Evolutionary conservation across 108 stramenopile genomes (phyloP), one percentile per base, ranked within the genome.

Genomic region (Thalassiosira profunda): DNA sequence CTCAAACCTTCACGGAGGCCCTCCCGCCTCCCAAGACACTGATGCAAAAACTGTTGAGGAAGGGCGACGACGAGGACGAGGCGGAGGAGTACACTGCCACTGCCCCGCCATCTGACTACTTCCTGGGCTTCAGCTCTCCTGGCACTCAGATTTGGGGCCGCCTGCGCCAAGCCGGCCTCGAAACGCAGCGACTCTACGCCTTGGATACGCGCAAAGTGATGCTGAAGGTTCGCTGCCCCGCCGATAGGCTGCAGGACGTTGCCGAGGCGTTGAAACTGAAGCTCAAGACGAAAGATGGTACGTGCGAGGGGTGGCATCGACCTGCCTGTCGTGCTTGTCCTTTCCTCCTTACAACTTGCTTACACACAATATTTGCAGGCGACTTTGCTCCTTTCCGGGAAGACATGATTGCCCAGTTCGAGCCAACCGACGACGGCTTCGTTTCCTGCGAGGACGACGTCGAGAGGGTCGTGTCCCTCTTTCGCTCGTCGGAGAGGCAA

Each of bases 161-260:
- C 3, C 81, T 97, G 33, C 80, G 94, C 15, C 80, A 86, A 53
- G 94, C 96, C 15, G 94, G 94, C 40, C 76, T 97, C 4, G 93
- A 97, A 77, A 94, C 93, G 6, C 85, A 91, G 55, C 86, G 91
- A 15, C 59, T 95, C 7, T 81, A 80, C 60, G 62, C 77, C 24
- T 61, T 92, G 49, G 92, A 96, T 58, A 86, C 86, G 9, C 67
- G 67, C 30, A 68, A 84, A 23, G 94, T 97, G 5, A 90, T 97
- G 90, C 80, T 97, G 17, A 97, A 97, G 70, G 73, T 96, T 9
- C 82, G 90, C 30, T 96, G 95, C 47, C 95, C 95, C 12, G 77
- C 77, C 14, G 90, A 96, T 57, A 86, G 95, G 34, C 71, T 96
- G 23, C 84, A 86, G 57, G 95, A 97, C 74, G 91, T 97, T 47